Percentiles rank a stretch among this genome's conserved stretches.
phyloP scores from a whole-genome alignment of 306 rosid species.

The Ammopiptanthus mongolicus region DNA sequence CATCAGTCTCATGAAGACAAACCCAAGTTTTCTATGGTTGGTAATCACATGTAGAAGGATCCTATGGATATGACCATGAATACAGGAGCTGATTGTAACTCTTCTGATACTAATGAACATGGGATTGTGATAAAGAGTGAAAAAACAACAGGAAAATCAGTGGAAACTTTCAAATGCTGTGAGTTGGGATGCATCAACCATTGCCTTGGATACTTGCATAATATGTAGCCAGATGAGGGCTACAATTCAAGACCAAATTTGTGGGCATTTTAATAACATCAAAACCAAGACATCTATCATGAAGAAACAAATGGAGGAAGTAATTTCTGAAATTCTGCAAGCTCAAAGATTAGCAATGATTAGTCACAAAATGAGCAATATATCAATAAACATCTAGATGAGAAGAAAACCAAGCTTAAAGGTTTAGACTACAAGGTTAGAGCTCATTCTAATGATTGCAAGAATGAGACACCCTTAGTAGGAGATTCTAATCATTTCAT shows the following conservation, averaged over 20 bases:
- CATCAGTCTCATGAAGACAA: not conserved
- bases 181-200: conserved; percentile 10
- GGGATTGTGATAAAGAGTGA: conserved; percentile 22
- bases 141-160: conserved; percentile 20
- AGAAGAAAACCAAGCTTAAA: not conserved
- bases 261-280: not conserved
- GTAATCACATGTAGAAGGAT: not conserved
- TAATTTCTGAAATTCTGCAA: conserved; percentile 14
- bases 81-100: not conserved
- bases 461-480: not conserved
- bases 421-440: conserved; percentile 23
- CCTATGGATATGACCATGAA: not conserved
- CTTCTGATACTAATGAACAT: conserved; percentile 9
- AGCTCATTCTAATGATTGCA: conserved; percentile 12
- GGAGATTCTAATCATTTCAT: conserved; percentile 7
- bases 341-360: not conserved
- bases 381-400: conserved; percentile 1
- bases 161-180: not conserved
- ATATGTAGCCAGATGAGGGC: conserved; percentile 5
- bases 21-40: not conserved
- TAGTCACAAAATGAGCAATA: conserved; percentile 15
- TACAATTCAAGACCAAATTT: conserved; percentile 3
- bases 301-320: conserved; percentile 26
- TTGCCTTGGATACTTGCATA: conserved; percentile 18
- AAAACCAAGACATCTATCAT: not conserved